These are phyloP conservation scores for Podaxis sp. DNA, from an alignment of 768 basidiomycete genomes.

Conservation along the genomic window DNA sequence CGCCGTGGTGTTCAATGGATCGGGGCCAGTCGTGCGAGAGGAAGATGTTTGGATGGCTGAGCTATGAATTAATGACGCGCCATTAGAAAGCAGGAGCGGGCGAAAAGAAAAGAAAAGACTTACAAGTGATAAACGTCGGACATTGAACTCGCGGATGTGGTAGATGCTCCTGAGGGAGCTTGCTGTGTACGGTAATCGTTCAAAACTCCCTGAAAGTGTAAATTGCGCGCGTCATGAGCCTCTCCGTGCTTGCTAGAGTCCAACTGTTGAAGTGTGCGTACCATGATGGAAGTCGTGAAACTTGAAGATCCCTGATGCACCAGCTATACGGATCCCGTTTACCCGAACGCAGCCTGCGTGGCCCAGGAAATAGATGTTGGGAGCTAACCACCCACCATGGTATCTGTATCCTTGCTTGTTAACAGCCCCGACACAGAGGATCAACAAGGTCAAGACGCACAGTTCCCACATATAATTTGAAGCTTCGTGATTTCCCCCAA, in stretches of 20 bases:
- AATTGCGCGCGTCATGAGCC: not conserved
- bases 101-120: slow-evolving; percentile 19
- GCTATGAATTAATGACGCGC: slow-evolving; percentile 32
- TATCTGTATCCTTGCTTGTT: slow-evolving; percentile 48
- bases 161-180: slow-evolving; percentile 80
- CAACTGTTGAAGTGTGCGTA: slow-evolving; percentile 22
- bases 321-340: slow-evolving; percentile 85
- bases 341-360: slow-evolving; percentile 86
- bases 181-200: slow-evolving; percentile 78
- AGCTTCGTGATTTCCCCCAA: slow-evolving; percentile 98
- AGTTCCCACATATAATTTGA: slow-evolving; percentile 97
- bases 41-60: slow-evolving; percentile 70
- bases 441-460: slow-evolving; percentile 40
- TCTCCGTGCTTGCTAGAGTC: not conserved
- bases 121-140: slow-evolving; percentile 76
- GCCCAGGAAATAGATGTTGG: slow-evolving; percentile 95
- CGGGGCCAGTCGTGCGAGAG: slow-evolving; percentile 98
- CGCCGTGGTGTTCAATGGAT: slow-evolving; percentile 78
- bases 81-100: not conserved
- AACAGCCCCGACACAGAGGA: not conserved
- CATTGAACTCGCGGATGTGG: slow-evolving; percentile 84
- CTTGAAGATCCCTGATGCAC: slow-evolving; percentile 92
- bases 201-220: slow-evolving; percentile 60
- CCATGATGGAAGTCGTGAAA: slow-evolving; percentile 69
- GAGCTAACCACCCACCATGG: slow-evolving; percentile 96